These are phyloP conservation scores for Kodamaea jinghongensis DNA, from an alignment of 805 yeast species.

Conservation along the genomic window DNA sequence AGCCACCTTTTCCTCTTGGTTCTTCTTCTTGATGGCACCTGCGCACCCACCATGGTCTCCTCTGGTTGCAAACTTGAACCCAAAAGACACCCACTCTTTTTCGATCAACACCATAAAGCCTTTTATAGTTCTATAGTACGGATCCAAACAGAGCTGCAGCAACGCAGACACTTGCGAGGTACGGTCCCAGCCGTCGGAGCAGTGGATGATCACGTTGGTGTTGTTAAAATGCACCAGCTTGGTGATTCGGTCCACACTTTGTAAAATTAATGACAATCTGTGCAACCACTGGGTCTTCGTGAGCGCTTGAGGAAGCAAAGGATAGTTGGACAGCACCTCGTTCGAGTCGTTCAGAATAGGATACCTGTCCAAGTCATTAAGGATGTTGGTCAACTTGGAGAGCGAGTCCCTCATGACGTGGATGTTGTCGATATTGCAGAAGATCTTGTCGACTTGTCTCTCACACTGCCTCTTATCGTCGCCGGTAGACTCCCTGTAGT, in stretches of 20 bases:
- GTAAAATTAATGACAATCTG: conserved; percentile 63
- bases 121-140: conserved; percentile 79
- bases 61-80: conserved; percentile 84
- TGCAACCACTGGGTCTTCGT: conserved; percentile 77
- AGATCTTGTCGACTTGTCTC: conserved; percentile 60
- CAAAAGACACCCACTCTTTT: conserved; percentile 95
- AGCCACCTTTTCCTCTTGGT: conserved; percentile 11
- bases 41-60: conserved; percentile 67
- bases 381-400: conserved; percentile 54
- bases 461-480: conserved; percentile 7
- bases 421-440: conserved; percentile 89
- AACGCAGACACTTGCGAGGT: conserved; percentile 87
- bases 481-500: conserved; percentile 52
- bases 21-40: conserved; percentile 34
- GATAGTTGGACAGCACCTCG: conserved; percentile 14
- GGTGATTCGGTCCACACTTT: conserved; percentile 72
- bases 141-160: conserved; percentile 84
- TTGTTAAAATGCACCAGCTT: conserved; percentile 80
- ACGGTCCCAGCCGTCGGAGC: conserved; percentile 99
- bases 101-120: conserved; percentile 86
- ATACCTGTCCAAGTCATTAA: conserved; percentile 66
- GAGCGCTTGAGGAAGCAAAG: conserved; percentile 47
- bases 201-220: conserved; percentile 83
- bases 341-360: conserved; percentile 23
- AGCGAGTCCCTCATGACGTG: conserved; percentile 92